Conservation (phyloP, 1,139 yeast species). For the Sugiyamaella xylanicola region DNA sequence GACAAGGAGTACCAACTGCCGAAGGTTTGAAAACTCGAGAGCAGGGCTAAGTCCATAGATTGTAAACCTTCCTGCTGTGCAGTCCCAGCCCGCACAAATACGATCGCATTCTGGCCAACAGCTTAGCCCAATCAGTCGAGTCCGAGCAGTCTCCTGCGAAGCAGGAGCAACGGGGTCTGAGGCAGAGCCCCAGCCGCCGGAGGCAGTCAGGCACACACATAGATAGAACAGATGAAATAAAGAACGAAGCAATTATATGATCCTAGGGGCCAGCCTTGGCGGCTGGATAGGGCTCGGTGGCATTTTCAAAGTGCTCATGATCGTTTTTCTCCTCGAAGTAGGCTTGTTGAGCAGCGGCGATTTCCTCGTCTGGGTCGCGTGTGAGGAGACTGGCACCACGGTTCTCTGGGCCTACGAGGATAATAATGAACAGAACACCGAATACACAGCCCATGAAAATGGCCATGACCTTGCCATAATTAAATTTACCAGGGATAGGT, state of each 20-base stretch:
- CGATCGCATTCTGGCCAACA: too few relatives aligned
- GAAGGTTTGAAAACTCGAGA: too few relatives aligned
- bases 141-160: too few relatives aligned
- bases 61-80: too few relatives aligned
- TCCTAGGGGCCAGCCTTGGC: background rate
- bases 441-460: conserved; percentile 80
- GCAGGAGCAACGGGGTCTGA: background rate
- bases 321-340: conserved; percentile 24
- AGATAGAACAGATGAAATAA: background rate
- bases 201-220: background rate
- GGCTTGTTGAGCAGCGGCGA: conserved; percentile 24
- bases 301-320: conserved; percentile 16
- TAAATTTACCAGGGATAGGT: conserved; percentile 40
- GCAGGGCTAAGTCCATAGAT: too few relatives aligned
- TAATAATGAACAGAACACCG: conserved; percentile 58
- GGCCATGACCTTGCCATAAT: conserved; percentile 74
- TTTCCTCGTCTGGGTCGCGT: conserved; percentile 24
- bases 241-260: background rate
- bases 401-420: conserved; percentile 75
- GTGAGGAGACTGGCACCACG: conserved; percentile 44
- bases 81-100: too few relatives aligned
- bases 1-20: too few relatives aligned
- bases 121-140: too few relatives aligned
- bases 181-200: background rate
- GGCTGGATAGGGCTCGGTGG: background rate